Evolutionary conservation across 1,284 basidiomycete species (phyloP), one percentile per base, ranked within the genome.

Genomic region (Coriolopsis trogii): DNA sequence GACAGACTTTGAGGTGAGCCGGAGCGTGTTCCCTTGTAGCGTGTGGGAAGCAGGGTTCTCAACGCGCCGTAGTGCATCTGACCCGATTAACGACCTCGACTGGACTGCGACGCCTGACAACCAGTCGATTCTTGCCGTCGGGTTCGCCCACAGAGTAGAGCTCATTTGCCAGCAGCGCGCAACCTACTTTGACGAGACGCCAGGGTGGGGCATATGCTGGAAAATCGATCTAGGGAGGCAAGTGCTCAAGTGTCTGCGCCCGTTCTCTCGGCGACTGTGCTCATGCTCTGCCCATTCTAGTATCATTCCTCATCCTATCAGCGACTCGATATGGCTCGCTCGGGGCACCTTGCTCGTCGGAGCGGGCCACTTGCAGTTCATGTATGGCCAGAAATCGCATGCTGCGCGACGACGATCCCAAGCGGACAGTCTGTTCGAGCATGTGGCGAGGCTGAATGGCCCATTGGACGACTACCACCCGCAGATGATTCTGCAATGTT

Each of bases 31-130:
- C 24, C 13, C 15, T 25, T 15, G 15, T 26, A n/a, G n/a, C n/a
- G n/a, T n/a, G n/a, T n/a, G n/a, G n/a, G n/a, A n/a, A n/a, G n/a
- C n/a, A n/a, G n/a, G n/a, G n/a, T n/a, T 40, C 13, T 26, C 16
- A 23, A 24, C 41, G 6, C 42, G 33, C 9, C 16, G n/a, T 20
- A 65, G 60, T 38, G 37, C 54, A 38, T 79, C 80, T 7, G 87
- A 92, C 53, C 72, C 72, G 1, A 83, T 95, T 44, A 80, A 84
- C 53, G 91, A 94, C 63, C 77, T 96, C 15, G 92, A 95, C 67
- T 95, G 93, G 93, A 90, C 87, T 20, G 88, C 91, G n/a, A 94
- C 93, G 1, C 87, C 89, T 0, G 91, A 93, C 64, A 80, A 84
- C 48, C 91, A 95, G 64, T 95, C 93, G 3, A 91, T 95, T 43